Percentiles rank a stretch among this genome's conserved stretches.
Conservation (phyloP, 2,329 filamentous ascomycete genomes). For the Fusarium nanum region DNA sequence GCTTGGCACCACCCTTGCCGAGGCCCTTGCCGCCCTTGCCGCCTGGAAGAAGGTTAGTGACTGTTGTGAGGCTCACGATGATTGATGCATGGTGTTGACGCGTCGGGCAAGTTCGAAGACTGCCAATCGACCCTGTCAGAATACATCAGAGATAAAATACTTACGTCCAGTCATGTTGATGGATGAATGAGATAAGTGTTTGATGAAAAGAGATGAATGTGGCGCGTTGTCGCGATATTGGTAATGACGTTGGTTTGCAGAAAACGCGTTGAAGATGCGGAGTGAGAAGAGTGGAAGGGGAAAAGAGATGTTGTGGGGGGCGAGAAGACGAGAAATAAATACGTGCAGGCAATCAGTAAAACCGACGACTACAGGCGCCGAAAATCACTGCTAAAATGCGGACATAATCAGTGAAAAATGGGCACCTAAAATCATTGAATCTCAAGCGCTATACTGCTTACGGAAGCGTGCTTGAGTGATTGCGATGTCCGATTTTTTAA, state of each 20-base stretch:
- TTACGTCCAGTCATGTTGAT: slow-evolving; percentile 80
- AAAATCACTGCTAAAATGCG: slow-evolving; percentile 36
- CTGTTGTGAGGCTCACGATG: slow-evolving; percentile 20
- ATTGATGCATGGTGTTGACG: not conserved
- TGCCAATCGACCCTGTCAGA: not conserved
- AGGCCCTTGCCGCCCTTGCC: slow-evolving; percentile 98
- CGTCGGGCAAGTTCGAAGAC: not conserved
- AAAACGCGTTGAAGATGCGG: slow-evolving; percentile 42
- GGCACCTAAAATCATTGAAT: slow-evolving; percentile 17
- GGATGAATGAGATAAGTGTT: slow-evolving; percentile 45
- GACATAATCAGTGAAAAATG: slow-evolving; percentile 46
- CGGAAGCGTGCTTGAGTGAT: slow-evolving; percentile 20
- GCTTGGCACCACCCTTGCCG: slow-evolving; percentile 98
- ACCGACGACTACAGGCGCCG: slow-evolving; percentile 22
- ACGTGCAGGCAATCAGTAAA: slow-evolving; percentile 54
- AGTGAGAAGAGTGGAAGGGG: slow-evolving; percentile 40
- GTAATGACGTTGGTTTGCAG: slow-evolving; percentile 40
- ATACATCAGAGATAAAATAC: slow-evolving; percentile 51
- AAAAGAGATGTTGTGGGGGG: slow-evolving; percentile 45
- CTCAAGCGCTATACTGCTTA: slow-evolving; percentile 25
- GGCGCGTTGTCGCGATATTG: slow-evolving; percentile 46
- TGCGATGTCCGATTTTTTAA: slow-evolving; percentile 39
- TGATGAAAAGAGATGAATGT: slow-evolving; percentile 46
- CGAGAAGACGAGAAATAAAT: slow-evolving; percentile 51
- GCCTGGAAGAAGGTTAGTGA: slow-evolving; percentile 69